Conservation (phyloP, 768 basidiomycete species). For the Boletus insuetus region DNA sequence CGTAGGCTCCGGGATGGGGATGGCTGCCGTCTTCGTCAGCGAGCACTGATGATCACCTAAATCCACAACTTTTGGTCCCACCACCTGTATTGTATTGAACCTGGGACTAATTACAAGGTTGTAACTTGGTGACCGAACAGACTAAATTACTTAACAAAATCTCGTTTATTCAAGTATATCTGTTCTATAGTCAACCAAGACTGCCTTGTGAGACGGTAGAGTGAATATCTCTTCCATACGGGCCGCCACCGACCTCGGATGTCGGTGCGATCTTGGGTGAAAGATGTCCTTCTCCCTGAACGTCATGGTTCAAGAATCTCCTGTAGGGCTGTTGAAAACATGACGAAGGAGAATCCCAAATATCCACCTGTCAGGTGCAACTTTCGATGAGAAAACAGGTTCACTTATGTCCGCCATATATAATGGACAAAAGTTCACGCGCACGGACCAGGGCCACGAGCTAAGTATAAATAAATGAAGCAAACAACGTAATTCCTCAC, state of each 20-base stretch:
- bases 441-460: constrained; percentile 50
- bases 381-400: constrained; percentile 49
- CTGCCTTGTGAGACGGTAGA: neutral
- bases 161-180: too few relatives aligned
- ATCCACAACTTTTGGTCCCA: neutral
- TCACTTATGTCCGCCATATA: neutral
- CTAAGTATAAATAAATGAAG: constrained; percentile 27
- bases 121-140: too few relatives aligned
- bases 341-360: constrained; percentile 53
- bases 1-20: constrained; percentile 87
- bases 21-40: constrained; percentile 83
- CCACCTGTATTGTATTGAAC: neutral
- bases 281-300: constrained; percentile 58
- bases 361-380: constrained; percentile 71
- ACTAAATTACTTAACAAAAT: too few relatives aligned
- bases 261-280: constrained; percentile 69
- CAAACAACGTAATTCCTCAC: constrained; percentile 26
- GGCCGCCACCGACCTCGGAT: constrained; percentile 53
- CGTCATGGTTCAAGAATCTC: constrained; percentile 53
- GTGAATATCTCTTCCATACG: constrained; percentile 55
- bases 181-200: too few relatives aligned
- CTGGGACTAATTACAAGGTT: neutral
- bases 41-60: constrained; percentile 53
- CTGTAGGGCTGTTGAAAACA: constrained; percentile 26
- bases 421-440: constrained; percentile 27